Base-by-base conservation (phyloP, 1,284 basidiomycete species). In the Cystobasidium slooffiae region DNA sequence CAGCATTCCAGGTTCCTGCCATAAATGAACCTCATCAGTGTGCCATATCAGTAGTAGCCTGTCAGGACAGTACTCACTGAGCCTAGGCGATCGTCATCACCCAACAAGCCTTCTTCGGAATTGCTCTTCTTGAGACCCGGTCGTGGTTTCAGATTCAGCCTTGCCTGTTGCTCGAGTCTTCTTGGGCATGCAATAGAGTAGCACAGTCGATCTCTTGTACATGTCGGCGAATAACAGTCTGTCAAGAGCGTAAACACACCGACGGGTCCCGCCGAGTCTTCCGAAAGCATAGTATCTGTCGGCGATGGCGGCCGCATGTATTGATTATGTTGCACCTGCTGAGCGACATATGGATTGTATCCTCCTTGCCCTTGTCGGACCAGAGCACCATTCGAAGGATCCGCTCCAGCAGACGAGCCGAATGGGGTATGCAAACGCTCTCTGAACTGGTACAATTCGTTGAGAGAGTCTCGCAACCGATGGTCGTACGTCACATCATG, bases 401-500 rank as follows among this genome's bases (percentile, higher is more conserved):
- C 68, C 9, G 68, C 44, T 2, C 70, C 78, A n/a, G 69, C 72
- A 5, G 75, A 64, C 22, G 68, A 72, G 3, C 73, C 68, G 68
- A 76, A 80, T 43, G 76, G 74, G 39, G 55, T 62, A 58, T 73
- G 70, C 18, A 80, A 77, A 14, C 78, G 78, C 62, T 85, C 84
- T 64, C 82, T 83, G 84, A 99, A 98, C 82, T 97, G 95, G 83
- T 98, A 99, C 41, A 99, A 84, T 83, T 99, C 97, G 76, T 88
- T 86, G 1, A 89, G 85, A 78, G 89, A 93, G 83, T 99, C 97
- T 64, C 97, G 87, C 76, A 99, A 82, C 14, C 96, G 89, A 82
- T 99, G 97, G 81, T 98, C 95, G 82, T 99, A 99, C 7, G 96
- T 97, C 77, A 99, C 97, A 80, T 98, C 97, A 82, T 99, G 97